Percentiles rank a stretch among this genome's conserved stretches.
phyloP scores from a whole-genome alignment of 768 basidiomycete genomes.

The Boletus coccyginus region DNA sequence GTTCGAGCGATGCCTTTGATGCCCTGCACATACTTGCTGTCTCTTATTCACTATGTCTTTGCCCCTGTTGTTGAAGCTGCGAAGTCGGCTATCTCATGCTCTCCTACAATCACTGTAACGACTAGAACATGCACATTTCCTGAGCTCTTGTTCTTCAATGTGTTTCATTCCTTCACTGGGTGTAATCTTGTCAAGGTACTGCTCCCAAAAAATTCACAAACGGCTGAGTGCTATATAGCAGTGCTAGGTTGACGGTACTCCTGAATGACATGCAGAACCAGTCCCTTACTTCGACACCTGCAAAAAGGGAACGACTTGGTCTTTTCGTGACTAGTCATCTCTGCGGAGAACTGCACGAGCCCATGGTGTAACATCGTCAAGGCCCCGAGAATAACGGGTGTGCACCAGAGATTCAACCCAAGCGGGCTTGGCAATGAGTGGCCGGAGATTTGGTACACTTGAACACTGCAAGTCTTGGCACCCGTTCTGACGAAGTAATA shows the following conservation, averaged over 20 bases:
- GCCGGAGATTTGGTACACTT: slow-evolving; percentile 4
- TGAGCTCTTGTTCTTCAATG: slow-evolving; percentile 34
- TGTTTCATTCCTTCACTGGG: slow-evolving; percentile 31
- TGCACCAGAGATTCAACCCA: slow-evolving; percentile 4
- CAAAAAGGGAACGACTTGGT: neutral
- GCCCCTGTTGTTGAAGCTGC: slow-evolving; percentile 14
- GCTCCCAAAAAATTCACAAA: slow-evolving; percentile 17
- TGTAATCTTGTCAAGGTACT: slow-evolving; percentile 30
- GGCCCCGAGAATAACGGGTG: neutral
- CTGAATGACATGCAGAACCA: slow-evolving; percentile 6
- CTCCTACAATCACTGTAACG: slow-evolving; percentile 49
- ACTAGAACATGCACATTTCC: slow-evolving; percentile 63
- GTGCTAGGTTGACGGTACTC: slow-evolving; percentile 8
- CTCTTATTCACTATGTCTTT: slow-evolving; percentile 8
- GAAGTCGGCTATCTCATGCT: slow-evolving; percentile 21
- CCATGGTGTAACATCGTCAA: slow-evolving; percentile 1
- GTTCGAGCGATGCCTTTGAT: slow-evolving; percentile 27
- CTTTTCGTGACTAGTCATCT: slow-evolving; percentile 2
- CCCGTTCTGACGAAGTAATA: neutral
- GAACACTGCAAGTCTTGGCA: slow-evolving; percentile 4
- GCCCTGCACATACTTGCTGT: slow-evolving; percentile 17
- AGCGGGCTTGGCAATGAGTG: neutral
- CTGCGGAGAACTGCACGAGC: neutral
- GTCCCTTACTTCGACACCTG: too few relatives aligned
- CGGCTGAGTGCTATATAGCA: slow-evolving; percentile 11